Percentiles rank a stretch among this genome's conserved stretches.
These are phyloP conservation scores for Termitomyces sp. DNA, from an alignment of 1,284 basidiomycete genomes.

Conservation along the genomic window DNA sequence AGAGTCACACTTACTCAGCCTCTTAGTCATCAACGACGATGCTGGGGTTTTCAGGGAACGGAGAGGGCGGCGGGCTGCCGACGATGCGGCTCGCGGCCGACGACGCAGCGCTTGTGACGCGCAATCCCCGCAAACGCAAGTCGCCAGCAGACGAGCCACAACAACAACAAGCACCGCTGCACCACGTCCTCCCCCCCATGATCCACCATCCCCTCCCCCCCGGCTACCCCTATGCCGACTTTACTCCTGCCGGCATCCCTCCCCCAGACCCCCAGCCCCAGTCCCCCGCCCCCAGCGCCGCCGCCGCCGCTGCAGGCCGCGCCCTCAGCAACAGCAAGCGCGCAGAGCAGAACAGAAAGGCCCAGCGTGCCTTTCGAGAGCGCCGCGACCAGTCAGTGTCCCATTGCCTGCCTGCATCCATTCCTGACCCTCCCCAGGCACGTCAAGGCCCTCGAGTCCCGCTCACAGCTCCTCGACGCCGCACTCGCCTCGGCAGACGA, in stretches of 20 bases:
- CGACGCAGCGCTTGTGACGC: slow-evolving; percentile 36
- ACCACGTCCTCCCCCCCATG: slow-evolving; percentile 48
- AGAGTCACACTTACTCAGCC: slow-evolving; percentile 32
- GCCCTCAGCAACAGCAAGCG: slow-evolving; percentile 72
- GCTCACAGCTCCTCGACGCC: slow-evolving; percentile 75
- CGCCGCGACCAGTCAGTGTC: slow-evolving; percentile 66
- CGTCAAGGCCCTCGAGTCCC: slow-evolving; percentile 77
- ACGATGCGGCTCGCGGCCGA: slow-evolving; percentile 59
- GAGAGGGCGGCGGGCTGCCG: slow-evolving; percentile 24
- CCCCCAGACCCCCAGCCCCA: slow-evolving; percentile 29
- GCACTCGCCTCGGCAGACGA: slow-evolving; percentile 80
- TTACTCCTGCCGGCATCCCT: slow-evolving; percentile 48
- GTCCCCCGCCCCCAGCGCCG: slow-evolving; percentile 14
- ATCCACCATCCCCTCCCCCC: slow-evolving; percentile 34
- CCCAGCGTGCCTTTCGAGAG: slow-evolving; percentile 80
- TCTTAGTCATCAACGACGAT: slow-evolving; percentile 38
- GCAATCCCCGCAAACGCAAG: slow-evolving; percentile 47
- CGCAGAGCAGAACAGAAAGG: slow-evolving; percentile 83
- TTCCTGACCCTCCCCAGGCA: slow-evolving; percentile 42
- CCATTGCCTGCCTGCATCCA: not conserved
- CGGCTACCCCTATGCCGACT: slow-evolving; percentile 44
- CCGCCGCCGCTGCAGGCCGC: slow-evolving; percentile 35
- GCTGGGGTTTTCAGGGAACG: slow-evolving; percentile 33
- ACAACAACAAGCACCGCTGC: too few species aligned
- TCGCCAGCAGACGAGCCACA: too few species aligned